Conservation (phyloP, 2,329 filamentous ascomycete genomes). For the Cercospora citrullina region DNA sequence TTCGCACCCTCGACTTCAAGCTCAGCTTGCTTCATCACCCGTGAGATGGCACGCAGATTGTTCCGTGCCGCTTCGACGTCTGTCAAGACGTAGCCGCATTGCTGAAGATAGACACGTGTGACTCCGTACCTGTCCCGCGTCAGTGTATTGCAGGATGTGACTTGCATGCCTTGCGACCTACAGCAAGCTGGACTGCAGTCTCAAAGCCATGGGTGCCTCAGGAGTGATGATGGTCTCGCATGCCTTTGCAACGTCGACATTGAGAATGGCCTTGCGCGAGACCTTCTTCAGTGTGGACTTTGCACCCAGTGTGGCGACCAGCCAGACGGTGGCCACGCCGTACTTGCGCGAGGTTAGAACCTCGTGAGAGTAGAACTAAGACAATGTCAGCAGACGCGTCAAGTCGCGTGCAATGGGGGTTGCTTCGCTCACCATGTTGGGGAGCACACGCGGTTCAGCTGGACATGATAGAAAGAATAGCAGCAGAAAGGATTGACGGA, state of each 20-base stretch:
- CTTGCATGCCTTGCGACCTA: constrained; percentile 41
- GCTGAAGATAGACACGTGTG: constrained; percentile 80
- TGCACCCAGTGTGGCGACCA: constrained; percentile 82
- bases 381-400: constrained; percentile 6
- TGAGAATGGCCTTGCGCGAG: constrained; percentile 80
- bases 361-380: constrained; percentile 34
- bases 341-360: constrained; percentile 83
- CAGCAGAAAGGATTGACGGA: background rate
- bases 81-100: constrained; percentile 80
- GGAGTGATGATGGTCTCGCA: constrained; percentile 83
- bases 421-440: constrained; percentile 5
- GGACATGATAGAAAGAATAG: background rate
- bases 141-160: constrained; percentile 1
- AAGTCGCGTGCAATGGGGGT: background rate
- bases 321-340: constrained; percentile 94
- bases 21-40: constrained; percentile 57
- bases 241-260: constrained; percentile 82
- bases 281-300: constrained; percentile 71
- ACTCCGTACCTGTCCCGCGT: constrained; percentile 64
- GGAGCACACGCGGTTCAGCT: background rate
- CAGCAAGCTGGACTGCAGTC: constrained; percentile 86
- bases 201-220: constrained; percentile 82
- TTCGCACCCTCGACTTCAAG: constrained; percentile 67
- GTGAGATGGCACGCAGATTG: constrained; percentile 69
- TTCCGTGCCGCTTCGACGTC: constrained; percentile 76